Percentiles rank a stretch among this genome's conserved stretches.
phyloP scores from a whole-genome alignment of 225 moss, liverwort and hornwort genomes.

The Marchantia paleacea region DNA sequence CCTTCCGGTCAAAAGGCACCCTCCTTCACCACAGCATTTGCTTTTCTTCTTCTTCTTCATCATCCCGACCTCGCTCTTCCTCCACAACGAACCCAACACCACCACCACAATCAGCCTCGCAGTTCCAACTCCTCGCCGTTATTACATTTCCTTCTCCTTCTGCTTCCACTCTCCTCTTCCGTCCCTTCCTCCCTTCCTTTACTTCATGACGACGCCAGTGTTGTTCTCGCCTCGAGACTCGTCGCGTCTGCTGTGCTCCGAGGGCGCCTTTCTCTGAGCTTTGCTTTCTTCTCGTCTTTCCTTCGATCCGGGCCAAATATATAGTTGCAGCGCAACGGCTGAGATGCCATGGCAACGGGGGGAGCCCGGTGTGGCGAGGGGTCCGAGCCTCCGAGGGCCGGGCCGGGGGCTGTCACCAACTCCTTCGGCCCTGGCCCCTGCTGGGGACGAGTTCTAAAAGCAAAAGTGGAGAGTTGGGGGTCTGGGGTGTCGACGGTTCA shows the following conservation, averaged over 20 bases:
- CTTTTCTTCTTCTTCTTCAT: conserved; percentile 19
- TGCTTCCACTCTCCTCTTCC: background rate
- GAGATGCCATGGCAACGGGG: background rate
- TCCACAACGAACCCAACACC: too few species aligned
- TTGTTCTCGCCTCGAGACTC: too few species aligned
- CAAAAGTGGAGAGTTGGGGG: background rate
- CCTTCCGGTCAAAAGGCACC: background rate
- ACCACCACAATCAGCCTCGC: background rate
- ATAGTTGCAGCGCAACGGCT: background rate
- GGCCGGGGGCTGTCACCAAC: too few species aligned
- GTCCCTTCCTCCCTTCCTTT: too few species aligned
- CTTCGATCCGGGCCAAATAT: background rate
- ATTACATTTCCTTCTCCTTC: background rate
- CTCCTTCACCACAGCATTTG: background rate
- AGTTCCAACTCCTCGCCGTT: background rate
- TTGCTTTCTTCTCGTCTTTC: too few species aligned
- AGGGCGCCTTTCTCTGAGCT: too few species aligned
- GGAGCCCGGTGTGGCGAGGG: background rate
- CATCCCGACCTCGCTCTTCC: background rate
- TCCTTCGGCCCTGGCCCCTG: too few species aligned
- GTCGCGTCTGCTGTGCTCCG: too few species aligned
- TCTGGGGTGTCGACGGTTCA: background rate
- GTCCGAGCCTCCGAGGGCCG: too few species aligned
- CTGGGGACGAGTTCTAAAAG: background rate
- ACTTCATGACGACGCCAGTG: too few species aligned